Base-by-base conservation (phyloP, 192 early-diverging fungal species). In the Helicostylum pulchrum region DNA sequence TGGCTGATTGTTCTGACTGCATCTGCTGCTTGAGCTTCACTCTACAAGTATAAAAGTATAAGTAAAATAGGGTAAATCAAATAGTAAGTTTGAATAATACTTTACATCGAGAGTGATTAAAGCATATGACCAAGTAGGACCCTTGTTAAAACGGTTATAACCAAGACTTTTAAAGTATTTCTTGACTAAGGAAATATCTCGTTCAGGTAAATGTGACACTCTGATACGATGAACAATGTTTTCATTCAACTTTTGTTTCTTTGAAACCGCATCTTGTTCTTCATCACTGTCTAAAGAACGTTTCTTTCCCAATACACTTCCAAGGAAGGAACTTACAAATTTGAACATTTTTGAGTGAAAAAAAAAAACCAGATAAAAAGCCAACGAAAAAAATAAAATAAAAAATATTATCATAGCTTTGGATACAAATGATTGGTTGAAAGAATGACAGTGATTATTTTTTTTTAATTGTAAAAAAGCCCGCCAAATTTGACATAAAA, bases 81-180 rank as follows among this genome's bases (percentile, higher is more conserved):
- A n/a, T n/a, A n/a, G n/a, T n/a, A n/a, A n/a, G n/a, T n/a, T n/a
- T n/a, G n/a, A n/a, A n/a, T n/a, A n/a, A n/a, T n/a, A 9, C 34
- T 65, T 71, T 58, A 76, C 74, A 34, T 67, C 57, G 44, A 72
- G 60, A 19, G 61, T 60, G 39, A 67, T 50, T 15, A 44, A 45
- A 15, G 61, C 74, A 62, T 65, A 72, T 8, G 47, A 36, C 68
- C 70, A 66, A 6, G 48, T 49, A 20, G 74, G 74, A 19, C 61
- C 61, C 39, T 76, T 76, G 15, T 63, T 61, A 11, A 64, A 43
- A 21, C 61, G 55, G 4, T 11, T 32, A 34, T 68, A 58, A 9
- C 69, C 74, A 32, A 53, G 30, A 5, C 64, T 32, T 0, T 34
- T 54, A 12, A 76, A 67, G 34, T 59, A 60, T 23, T 76, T 66